A percentile compares a stretch with the other conserved stretches of the same genome.
Evolutionary conservation across 148 eudicot species (phyloP).

Genomic region (Silene latifolia): DNA sequence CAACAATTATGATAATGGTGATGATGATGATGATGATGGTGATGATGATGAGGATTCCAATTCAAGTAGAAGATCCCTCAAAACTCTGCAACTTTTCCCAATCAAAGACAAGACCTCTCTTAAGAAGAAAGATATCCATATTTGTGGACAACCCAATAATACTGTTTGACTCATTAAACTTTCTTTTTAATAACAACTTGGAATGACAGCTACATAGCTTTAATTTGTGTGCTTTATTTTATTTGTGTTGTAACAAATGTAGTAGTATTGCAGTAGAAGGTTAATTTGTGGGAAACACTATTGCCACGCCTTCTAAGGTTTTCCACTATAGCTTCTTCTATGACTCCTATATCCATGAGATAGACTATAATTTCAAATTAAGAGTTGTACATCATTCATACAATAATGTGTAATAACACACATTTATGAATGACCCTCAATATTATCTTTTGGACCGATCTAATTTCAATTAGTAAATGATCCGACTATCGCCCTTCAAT

Average conservation of each 20-base stretch:
- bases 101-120: constrained; percentile 38
- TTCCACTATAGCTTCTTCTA: background rate
- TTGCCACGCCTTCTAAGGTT: background rate
- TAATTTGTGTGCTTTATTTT: constrained; percentile 1
- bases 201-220: background rate
- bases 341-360: too few species aligned
- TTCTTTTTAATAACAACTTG: background rate
- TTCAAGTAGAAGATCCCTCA: constrained; percentile 32
- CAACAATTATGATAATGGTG: background rate
- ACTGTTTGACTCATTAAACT: background rate
- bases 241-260: too few species aligned
- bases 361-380: too few species aligned
- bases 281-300: background rate
- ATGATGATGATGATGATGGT: background rate
- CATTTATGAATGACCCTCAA: background rate
- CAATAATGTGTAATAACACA: too few species aligned
- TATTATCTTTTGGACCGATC: background rate
- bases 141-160: constrained; percentile 4
- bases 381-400: too few species aligned
- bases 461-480: too few species aligned
- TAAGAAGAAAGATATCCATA: constrained; percentile 1
- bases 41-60: constrained; percentile 13
- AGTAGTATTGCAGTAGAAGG: background rate
- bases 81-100: constrained; percentile 83
- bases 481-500: too few species aligned